Percentiles rank a stretch among this genome's conserved stretches.
Conservation (phyloP, 2,329 filamentous ascomycete species). For the Cladophialophora carrionii region DNA sequence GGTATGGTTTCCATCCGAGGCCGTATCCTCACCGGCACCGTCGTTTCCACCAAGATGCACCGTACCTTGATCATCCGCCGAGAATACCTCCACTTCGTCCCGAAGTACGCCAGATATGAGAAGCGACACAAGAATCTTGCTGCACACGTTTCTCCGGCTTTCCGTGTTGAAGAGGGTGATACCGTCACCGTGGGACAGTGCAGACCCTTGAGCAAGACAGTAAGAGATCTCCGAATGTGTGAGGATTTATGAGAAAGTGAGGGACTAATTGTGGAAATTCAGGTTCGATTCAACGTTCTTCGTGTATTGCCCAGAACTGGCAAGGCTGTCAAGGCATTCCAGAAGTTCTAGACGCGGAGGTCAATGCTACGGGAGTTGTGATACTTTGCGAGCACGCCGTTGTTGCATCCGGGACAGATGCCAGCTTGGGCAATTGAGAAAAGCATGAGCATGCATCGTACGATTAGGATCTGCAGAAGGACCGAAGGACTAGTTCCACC, state of each 20-base stretch:
- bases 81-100: conserved; percentile 99
- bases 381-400: conserved; percentile 3
- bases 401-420: conserved; percentile 1
- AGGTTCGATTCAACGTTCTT: conserved; percentile 99
- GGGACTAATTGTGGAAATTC: conserved; percentile 26
- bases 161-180: conserved; percentile 99
- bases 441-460: conserved; percentile 9
- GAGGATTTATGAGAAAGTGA: not conserved
- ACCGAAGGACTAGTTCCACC: conserved; percentile 20
- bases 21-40: conserved; percentile 98
- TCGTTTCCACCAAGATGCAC: conserved; percentile 99
- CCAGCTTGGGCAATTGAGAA: not conserved
- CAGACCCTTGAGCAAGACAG: conserved; percentile 98
- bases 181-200: conserved; percentile 99
- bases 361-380: not conserved
- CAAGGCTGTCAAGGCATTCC: conserved; percentile 97
- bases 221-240: conserved; percentile 55
- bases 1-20: conserved; percentile 99
- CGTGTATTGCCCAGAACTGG: conserved; percentile 96
- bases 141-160: conserved; percentile 97
- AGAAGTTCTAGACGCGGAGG: conserved; percentile 79
- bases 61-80: conserved; percentile 98
- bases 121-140: conserved; percentile 99
- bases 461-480: conserved; percentile 14
- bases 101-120: conserved; percentile 99